phyloP scores from a whole-genome alignment of 495 filamentous ascomycete species.

The Massariosphaeria phaeospora region DNA sequence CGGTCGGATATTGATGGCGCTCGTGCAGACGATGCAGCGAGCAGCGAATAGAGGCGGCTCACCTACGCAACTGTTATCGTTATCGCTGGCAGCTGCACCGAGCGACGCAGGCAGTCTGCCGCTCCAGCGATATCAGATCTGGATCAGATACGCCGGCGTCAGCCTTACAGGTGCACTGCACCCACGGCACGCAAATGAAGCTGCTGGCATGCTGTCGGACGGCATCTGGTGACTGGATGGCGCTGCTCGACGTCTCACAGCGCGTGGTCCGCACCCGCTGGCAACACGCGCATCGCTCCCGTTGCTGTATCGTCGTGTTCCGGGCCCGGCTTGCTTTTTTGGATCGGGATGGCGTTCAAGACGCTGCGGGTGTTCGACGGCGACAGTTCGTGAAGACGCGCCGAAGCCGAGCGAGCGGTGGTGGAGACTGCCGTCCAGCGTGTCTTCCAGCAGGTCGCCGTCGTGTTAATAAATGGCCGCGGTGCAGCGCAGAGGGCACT shows the following conservation, averaged over 20 bases:
- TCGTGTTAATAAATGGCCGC: neutral
- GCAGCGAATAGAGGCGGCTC: too few relatives aligned
- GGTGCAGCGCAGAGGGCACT: neutral
- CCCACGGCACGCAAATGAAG: neutral
- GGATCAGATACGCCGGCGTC: too few relatives aligned
- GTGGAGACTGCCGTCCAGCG: too few relatives aligned
- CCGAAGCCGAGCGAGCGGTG: neutral
- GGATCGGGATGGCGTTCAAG: neutral
- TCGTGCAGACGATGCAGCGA: too few relatives aligned
- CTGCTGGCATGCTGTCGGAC: neutral
- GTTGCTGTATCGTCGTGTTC: too few relatives aligned
- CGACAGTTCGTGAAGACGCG: neutral
- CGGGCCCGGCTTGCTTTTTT: constrained; percentile 20
- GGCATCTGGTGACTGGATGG: constrained; percentile 1
- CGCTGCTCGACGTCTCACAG: constrained; percentile 12
- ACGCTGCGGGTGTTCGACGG: neutral
- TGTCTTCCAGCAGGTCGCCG: neutral
- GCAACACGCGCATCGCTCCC: too few relatives aligned
- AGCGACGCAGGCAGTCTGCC: too few relatives aligned
- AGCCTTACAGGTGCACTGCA: constrained; percentile 25
- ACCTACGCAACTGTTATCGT: too few relatives aligned
- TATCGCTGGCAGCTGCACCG: too few relatives aligned
- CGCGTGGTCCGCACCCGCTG: neutral
- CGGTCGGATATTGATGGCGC: too few relatives aligned
- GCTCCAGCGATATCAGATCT: too few relatives aligned